phyloP scores from a whole-genome alignment of 306 rosid genomes.

The Albizia julibrissin region DNA sequence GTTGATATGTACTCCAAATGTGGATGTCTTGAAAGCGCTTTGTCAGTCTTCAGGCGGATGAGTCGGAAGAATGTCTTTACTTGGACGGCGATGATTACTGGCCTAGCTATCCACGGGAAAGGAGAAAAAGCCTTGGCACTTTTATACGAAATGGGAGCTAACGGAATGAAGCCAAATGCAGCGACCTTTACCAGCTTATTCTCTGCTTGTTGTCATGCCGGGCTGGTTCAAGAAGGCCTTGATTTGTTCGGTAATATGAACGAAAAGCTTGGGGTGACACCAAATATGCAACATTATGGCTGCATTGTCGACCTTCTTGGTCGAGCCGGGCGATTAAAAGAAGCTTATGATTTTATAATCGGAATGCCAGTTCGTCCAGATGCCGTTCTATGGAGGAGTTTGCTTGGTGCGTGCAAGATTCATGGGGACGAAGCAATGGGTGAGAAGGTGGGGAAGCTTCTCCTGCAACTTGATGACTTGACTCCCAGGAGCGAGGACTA shows the following conservation, averaged over 20 bases:
- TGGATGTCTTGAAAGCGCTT: slow-evolving; percentile 62
- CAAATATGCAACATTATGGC: slow-evolving; percentile 59
- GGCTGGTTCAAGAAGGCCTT: slow-evolving; percentile 63
- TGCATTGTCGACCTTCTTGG: slow-evolving; percentile 76
- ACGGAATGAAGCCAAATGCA: slow-evolving; percentile 63
- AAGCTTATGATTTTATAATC: slow-evolving; percentile 60
- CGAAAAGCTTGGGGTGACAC: slow-evolving; percentile 46
- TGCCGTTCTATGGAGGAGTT: slow-evolving; percentile 69
- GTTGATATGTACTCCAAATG: slow-evolving; percentile 90
- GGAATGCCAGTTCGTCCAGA: slow-evolving; percentile 62
- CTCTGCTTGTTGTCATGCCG: slow-evolving; percentile 73
- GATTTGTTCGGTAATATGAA: slow-evolving; percentile 52
- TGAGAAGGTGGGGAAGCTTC: slow-evolving; percentile 80
- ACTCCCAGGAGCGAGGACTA: slow-evolving; percentile 61
- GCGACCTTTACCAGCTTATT: slow-evolving; percentile 47
- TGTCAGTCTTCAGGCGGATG: slow-evolving; percentile 54
- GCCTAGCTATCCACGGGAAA: slow-evolving; percentile 79
- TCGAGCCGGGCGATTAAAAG: slow-evolving; percentile 60
- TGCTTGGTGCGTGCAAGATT: slow-evolving; percentile 67
- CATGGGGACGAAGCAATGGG: slow-evolving; percentile 69
- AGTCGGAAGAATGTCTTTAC: slow-evolving; percentile 62
- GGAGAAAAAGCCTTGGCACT: slow-evolving; percentile 61
- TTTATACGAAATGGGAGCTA: slow-evolving; percentile 57
- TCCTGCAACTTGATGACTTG: slow-evolving; percentile 42
- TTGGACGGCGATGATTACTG: slow-evolving; percentile 79